Conservation (phyloP, 2,329 filamentous ascomycete species). For the Colletotrichum viniferum region DNA sequence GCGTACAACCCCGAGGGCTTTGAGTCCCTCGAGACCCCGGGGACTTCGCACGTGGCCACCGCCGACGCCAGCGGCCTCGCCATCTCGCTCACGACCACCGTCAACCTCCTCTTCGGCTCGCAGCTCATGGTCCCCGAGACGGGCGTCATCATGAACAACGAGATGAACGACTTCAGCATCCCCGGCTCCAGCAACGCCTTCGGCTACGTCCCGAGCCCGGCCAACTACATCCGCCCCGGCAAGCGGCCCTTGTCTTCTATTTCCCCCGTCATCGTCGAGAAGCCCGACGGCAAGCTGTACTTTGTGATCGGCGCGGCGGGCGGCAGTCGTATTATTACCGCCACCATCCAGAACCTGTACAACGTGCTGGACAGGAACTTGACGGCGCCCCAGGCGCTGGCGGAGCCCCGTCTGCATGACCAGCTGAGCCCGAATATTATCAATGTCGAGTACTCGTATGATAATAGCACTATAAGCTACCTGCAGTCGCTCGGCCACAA, state of each 20-base stretch:
- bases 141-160: slow-evolving; percentile 73
- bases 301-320: slow-evolving; percentile 80
- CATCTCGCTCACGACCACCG: slow-evolving; percentile 78
- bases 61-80: slow-evolving; percentile 74
- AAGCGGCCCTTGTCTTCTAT: slow-evolving; percentile 83
- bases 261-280: slow-evolving; percentile 77
- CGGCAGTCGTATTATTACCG: slow-evolving; percentile 83
- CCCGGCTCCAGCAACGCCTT: slow-evolving; percentile 75
- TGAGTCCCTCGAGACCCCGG: slow-evolving; percentile 63
- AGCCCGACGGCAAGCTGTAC: slow-evolving; percentile 70
- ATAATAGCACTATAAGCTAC: slow-evolving; percentile 71
- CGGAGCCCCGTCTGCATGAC: slow-evolving; percentile 77
- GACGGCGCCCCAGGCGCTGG: slow-evolving; percentile 66
- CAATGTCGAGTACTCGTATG: slow-evolving; percentile 73
- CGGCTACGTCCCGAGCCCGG: slow-evolving; percentile 74
- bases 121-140: slow-evolving; percentile 80
- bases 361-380: slow-evolving; percentile 73
- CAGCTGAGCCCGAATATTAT: slow-evolving; percentile 76
- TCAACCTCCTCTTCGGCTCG: slow-evolving; percentile 82
- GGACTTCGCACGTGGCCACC: slow-evolving; percentile 70
- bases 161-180: slow-evolving; percentile 77
- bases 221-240: slow-evolving; percentile 77
- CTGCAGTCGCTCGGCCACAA: slow-evolving; percentile 73
- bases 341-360: slow-evolving; percentile 79
- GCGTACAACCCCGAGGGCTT: slow-evolving; percentile 51